phyloP scores from a whole-genome alignment of 2,329 filamentous ascomycete genomes.

The Fusarium multiceps region DNA sequence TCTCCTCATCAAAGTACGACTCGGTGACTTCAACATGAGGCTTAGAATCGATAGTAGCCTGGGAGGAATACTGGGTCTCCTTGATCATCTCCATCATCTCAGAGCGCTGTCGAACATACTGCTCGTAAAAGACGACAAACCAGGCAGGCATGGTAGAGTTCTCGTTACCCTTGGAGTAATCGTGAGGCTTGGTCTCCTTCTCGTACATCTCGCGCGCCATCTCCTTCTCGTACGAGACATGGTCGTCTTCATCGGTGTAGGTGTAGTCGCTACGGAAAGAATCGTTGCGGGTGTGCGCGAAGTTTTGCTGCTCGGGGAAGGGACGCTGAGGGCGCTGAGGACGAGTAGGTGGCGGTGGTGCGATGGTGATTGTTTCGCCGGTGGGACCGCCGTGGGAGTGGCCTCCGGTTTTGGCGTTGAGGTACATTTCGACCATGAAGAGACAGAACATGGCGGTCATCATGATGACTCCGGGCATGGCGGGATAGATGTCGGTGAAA shows the following conservation, averaged over 20 bases:
- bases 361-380: conserved; percentile 46
- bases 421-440: conserved; percentile 71
- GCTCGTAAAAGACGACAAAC: conserved; percentile 73
- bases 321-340: conserved; percentile 16
- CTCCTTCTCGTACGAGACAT: conserved; percentile 54
- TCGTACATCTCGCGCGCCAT: conserved; percentile 55
- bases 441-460: conserved; percentile 70
- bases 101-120: conserved; percentile 69
- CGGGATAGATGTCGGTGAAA: conserved; percentile 69
- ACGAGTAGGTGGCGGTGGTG: conserved; percentile 1
- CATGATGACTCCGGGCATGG: conserved; percentile 73
- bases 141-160: conserved; percentile 65
- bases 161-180: conserved; percentile 42
- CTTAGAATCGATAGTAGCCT: conserved; percentile 47
- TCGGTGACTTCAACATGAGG: conserved; percentile 47
- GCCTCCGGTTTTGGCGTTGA: conserved; percentile 68
- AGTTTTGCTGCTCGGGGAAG: background rate
- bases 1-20: conserved; percentile 57
- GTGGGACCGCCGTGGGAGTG: conserved; percentile 69
- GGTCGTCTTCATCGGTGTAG: conserved; percentile 4
- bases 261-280: conserved; percentile 1
- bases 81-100: conserved; percentile 68
- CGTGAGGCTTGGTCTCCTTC: conserved; percentile 45
- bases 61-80: conserved; percentile 22
- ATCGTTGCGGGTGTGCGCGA: conserved; percentile 4